Base-by-base conservation (phyloP, 495 filamentous ascomycete genomes). In the Daldinia caldariorum region DNA sequence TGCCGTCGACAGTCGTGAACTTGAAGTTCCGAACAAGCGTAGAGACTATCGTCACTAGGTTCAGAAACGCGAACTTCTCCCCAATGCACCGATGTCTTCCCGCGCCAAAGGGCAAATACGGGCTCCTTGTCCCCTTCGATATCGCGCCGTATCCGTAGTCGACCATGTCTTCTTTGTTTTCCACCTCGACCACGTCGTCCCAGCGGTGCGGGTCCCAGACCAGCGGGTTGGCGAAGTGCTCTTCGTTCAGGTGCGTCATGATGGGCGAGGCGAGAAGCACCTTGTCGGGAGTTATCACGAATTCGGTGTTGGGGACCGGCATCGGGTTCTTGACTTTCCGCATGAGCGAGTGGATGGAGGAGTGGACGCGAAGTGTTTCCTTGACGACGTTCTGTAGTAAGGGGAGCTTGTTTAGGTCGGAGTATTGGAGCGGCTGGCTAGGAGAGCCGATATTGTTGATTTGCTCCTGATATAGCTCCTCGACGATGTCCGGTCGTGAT, bases 51-150 rank as follows among this genome's bases (percentile, higher is more conserved):
- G 43, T 47, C 8, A 47, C 43, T 4, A 47, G 16, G 9, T 47
- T 47, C 16, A 47, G 43, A 47, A 47, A 47, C 43, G 43, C 43
- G 20, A 47, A 47, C 43, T 47, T 47, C 43, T 47, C 43, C 18
- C 43, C 43, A 13, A 47, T 47, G 18, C 43, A 47, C 18, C 43
- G 43, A 47, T 47, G 43, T 16, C 43, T 47, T 1, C 43, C 43
- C 14, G 43, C 43, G 16, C 43, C 43, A 13, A 47, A 47, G 18
- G 43, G 43, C 18, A 47, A 12, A 18, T 47, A 47, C 10, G 43
- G 43, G 10, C 43, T 47, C 18, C 2, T 47, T 13, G 43, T 47
- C 12, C 43, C 43, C 8, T 47, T 47, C 22, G 43, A 47, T 18
- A 47, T 47, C 5, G 43, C 43, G 2, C 43, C 43, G 8, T 47